Percentiles rank a stretch among this genome's conserved stretches.
phyloP scores from a whole-genome alignment of 2,329 filamentous ascomycete species.

The Penicillium polonicum region DNA sequence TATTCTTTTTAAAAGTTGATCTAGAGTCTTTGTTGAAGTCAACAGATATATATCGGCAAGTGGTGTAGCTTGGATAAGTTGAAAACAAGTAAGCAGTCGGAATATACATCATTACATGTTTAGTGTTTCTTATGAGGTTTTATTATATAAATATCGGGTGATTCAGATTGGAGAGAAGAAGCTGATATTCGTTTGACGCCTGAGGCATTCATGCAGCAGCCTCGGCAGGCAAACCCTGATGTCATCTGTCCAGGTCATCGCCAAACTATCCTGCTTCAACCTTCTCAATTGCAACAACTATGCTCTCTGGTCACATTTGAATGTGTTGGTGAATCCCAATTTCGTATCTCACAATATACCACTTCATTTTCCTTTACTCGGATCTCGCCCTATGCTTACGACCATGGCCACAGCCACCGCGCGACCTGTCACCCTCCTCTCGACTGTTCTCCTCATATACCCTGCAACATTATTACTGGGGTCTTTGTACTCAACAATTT shows the following conservation, averaged over 20 bases:
- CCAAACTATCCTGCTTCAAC: constrained; percentile 3
- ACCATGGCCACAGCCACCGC: constrained; percentile 20
- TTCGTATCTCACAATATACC: neutral
- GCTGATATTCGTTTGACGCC: neutral
- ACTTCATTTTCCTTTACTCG: neutral
- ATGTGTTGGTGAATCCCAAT: neutral
- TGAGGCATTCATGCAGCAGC: constrained; percentile 4
- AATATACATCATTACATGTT: neutral
- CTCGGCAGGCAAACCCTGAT: constrained; percentile 14
- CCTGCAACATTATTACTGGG: constrained; percentile 77
- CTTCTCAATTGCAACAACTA: constrained; percentile 7
- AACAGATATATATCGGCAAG: neutral
- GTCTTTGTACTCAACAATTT: constrained; percentile 74
- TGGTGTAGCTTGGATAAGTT: neutral
- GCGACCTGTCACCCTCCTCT: constrained; percentile 44
- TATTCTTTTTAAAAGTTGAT: neutral
- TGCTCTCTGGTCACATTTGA: neutral
- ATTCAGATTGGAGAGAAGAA: neutral
- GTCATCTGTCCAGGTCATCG: constrained; percentile 9
- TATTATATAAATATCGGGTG: neutral
- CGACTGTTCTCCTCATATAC: constrained; percentile 69
- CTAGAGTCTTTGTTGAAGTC: neutral
- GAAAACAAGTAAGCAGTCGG: neutral
- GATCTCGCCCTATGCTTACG: neutral
- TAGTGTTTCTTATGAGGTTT: neutral